Conservation (phyloP, 2,329 filamentous ascomycete genomes). For the Epichloe amarillans region DNA sequence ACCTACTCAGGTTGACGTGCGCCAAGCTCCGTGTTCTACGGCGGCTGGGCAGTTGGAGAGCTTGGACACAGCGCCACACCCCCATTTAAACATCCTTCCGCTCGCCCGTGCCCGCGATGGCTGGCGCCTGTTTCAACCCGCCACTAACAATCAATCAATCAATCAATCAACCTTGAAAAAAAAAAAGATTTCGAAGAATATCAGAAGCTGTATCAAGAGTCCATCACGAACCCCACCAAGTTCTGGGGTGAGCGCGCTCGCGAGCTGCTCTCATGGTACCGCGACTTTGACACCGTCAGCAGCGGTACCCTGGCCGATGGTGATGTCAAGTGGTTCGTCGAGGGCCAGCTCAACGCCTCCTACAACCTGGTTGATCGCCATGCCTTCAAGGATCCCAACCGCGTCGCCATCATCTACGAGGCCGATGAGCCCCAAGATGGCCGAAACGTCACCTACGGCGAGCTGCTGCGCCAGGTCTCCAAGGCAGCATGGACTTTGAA, state of each 20-base stretch:
- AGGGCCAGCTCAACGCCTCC: constrained; percentile 85
- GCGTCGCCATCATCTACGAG: constrained; percentile 96
- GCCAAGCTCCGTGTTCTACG: too few species aligned
- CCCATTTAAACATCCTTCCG: constrained; percentile 3
- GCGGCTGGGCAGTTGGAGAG: neutral
- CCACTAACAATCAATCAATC: neutral
- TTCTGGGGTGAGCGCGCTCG: constrained; percentile 85
- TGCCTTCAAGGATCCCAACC: constrained; percentile 86
- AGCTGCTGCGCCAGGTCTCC: constrained; percentile 86
- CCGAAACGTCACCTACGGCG: constrained; percentile 80
- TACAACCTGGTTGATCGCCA: constrained; percentile 98
- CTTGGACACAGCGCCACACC: neutral
- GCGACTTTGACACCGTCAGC: constrained; percentile 82
- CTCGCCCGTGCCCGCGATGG: constrained; percentile 2
- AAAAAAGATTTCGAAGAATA: constrained; percentile 49
- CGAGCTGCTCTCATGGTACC: constrained; percentile 80
- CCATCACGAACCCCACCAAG: constrained; percentile 73
- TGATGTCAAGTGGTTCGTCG: constrained; percentile 88
- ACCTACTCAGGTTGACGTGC: neutral
- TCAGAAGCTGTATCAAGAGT: constrained; percentile 61
- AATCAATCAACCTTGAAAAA: constrained; percentile 24
- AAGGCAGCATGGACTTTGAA: constrained; percentile 77
- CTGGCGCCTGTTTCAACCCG: neutral
- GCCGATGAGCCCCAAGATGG: constrained; percentile 82
- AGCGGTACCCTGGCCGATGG: constrained; percentile 63